These are phyloP conservation scores for Tulasnella sp. DNA, from an alignment of 768 basidiomycete genomes.

Conservation along the genomic window DNA sequence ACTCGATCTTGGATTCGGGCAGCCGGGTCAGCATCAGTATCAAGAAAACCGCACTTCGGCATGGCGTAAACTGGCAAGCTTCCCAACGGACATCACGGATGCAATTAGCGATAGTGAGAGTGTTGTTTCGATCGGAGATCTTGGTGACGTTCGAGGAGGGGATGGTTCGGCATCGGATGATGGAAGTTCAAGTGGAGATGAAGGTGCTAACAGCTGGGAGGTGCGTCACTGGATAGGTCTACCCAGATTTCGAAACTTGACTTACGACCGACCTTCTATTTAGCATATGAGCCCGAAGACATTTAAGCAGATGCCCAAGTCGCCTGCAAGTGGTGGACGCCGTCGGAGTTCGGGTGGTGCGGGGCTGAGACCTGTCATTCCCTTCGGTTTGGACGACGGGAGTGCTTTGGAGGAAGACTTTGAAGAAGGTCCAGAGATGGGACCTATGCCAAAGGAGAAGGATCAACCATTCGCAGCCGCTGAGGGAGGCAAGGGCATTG, in stretches of 20 bases:
- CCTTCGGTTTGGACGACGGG: constrained; percentile 71
- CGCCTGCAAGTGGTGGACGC: constrained; percentile 68
- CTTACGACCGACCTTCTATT: background rate
- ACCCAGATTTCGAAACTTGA: background rate
- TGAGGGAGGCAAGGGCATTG: constrained; percentile 58
- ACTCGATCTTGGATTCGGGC: constrained; percentile 29
- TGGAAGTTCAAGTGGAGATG: constrained; percentile 53
- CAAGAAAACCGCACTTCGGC: constrained; percentile 39
- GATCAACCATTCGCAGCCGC: constrained; percentile 71
- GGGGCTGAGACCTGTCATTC: constrained; percentile 75
- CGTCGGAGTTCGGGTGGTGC: constrained; percentile 64
- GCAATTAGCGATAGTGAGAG: constrained; percentile 93
- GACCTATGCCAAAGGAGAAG: constrained; percentile 70
- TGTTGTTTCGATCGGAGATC: constrained; percentile 81
- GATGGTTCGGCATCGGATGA: constrained; percentile 50
- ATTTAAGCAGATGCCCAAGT: constrained; percentile 88
- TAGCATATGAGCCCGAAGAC: constrained; percentile 97
- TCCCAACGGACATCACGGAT: constrained; percentile 76
- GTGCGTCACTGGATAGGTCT: constrained; percentile 43
- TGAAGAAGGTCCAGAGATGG: constrained; percentile 67
- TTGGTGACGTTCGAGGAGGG: constrained; percentile 73
- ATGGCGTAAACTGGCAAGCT: constrained; percentile 78
- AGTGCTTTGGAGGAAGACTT: constrained; percentile 68
- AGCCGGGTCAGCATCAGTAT: constrained; percentile 22
- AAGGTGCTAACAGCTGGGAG: constrained; percentile 95